Base-by-base conservation (phyloP, 441 rosid species). In the Gossypium laxum region DNA sequence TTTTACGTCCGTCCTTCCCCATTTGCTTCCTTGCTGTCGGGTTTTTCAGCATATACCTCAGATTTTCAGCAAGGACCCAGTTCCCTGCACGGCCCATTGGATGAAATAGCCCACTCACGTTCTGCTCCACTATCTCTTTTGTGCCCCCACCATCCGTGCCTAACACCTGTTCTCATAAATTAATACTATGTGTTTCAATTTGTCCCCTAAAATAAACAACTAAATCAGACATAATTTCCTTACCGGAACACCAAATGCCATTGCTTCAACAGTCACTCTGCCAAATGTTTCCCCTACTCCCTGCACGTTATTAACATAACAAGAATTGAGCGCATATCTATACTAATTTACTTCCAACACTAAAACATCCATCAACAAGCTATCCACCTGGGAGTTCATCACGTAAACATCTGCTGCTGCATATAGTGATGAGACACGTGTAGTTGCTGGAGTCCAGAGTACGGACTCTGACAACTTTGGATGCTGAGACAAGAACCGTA, bases 61-160 rank as follows among this genome's bases (percentile, higher is more conserved):
- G 78, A 72, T 90, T 90, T 63, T 84, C 79, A 2, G 93, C 91
- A 21, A 93, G 90, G 18, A 66, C 74, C 66, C 34, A 84, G 72
- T 78, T 75, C 47, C 98, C 97, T 5, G 78, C 82, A 55, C 60
- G 86, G 38, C 97, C 95, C 48, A 82, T 83, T 0, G 93, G 95
- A 72, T 93, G 96, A 45, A 93, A 86, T 72, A 93, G 89, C 67
- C 98, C 96, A 15, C 96, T 89, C 7, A 85, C 84, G 59, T 91
- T 93, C 69, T 89, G 88, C 81, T 87, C 86, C 2, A 91, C 90
- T 52, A 93, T 93, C 86, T 90, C 96, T 81, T 77, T 85, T 52
- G 97, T 90, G 73, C 98, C 98, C 78, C 98, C 98, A 7, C 92
- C 91, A 72, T 91, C 93, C 30, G 97, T 93, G 76, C 98, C 98